Percentiles rank a stretch among this genome's conserved stretches.
Conservation (phyloP, 2,329 filamentous ascomycete genomes). For the Verticillium longisporum region DNA sequence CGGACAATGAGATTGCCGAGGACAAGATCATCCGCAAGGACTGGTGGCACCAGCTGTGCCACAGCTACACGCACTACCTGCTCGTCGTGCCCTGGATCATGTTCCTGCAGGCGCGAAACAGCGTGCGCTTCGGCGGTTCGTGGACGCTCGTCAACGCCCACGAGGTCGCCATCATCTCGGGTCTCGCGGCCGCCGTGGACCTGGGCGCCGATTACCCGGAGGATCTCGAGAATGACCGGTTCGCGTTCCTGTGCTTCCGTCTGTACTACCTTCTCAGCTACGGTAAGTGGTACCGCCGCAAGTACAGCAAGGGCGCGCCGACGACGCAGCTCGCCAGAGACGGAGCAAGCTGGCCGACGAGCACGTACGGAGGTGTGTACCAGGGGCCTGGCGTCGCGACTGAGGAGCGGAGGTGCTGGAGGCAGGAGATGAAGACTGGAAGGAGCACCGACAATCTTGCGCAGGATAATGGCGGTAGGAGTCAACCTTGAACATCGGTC, state of each 20-base stretch:
- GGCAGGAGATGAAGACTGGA: conserved; percentile 27
- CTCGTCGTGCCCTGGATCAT: conserved; percentile 60
- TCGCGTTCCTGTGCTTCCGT: conserved; percentile 53
- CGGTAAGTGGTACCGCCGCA: conserved; percentile 50
- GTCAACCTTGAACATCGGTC: conserved; percentile 17
- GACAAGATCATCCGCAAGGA: conserved; percentile 49
- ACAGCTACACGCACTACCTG: conserved; percentile 50
- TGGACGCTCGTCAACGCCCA: conserved; percentile 65
- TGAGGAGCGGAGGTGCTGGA: conserved; percentile 46
- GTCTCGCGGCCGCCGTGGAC: conserved; percentile 61
- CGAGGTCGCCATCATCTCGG: conserved; percentile 61
- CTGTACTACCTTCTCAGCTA: conserved; percentile 56
- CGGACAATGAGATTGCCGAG: conserved; percentile 43
- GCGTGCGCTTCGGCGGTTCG: conserved; percentile 53
- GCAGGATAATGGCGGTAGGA: conserved; percentile 23
- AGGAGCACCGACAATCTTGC: conserved; percentile 26
- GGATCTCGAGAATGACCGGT: conserved; percentile 55
- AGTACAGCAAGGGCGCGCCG: conserved; percentile 17
- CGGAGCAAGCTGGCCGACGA: conserved; percentile 49
- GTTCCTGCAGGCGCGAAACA: conserved; percentile 55
- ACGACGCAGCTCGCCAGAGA: conserved; percentile 30
- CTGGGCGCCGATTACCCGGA: conserved; percentile 58
- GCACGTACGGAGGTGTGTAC: conserved; percentile 53
- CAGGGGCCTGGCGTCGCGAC: conserved; percentile 48
- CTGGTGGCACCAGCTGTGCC: conserved; percentile 58